These are phyloP conservation scores for Eucommia ulmoides DNA, from an alignment of 257 asterid genomes.

Conservation along the genomic window DNA sequence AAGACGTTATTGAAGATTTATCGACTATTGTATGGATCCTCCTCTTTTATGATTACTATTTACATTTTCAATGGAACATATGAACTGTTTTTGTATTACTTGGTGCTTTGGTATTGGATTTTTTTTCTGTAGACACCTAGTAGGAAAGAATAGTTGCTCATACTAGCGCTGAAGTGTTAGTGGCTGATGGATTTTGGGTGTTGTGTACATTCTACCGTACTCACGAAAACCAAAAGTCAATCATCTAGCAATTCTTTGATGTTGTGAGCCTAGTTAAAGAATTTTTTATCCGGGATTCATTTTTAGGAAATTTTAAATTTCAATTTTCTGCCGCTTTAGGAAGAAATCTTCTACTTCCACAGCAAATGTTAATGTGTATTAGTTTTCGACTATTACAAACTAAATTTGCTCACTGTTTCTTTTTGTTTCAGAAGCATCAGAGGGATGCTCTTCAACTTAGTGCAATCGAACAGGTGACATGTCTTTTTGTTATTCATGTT, in stretches of 20 bases:
- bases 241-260: not conserved
- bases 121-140: not conserved
- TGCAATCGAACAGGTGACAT: constrained; percentile 59
- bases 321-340: too few species aligned
- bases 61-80: too few species aligned
- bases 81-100: too few species aligned
- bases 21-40: constrained; percentile 51
- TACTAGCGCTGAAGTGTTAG: not conserved
- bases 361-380: not conserved
- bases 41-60: not conserved
- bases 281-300: not conserved
- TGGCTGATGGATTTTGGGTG: not conserved
- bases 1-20: constrained; percentile 58
- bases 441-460: constrained; percentile 43
- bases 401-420: not conserved
- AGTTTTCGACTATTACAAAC: not conserved
- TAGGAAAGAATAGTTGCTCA: not conserved
- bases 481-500: constrained; percentile 5
- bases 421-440: constrained; percentile 55
- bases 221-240: not conserved
- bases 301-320: too few species aligned
- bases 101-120: too few species aligned
- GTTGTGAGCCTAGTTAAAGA: not conserved
- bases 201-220: not conserved
- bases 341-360: too few species aligned